Conservation (phyloP, 345 rosid species). For the Salix udensis region DNA sequence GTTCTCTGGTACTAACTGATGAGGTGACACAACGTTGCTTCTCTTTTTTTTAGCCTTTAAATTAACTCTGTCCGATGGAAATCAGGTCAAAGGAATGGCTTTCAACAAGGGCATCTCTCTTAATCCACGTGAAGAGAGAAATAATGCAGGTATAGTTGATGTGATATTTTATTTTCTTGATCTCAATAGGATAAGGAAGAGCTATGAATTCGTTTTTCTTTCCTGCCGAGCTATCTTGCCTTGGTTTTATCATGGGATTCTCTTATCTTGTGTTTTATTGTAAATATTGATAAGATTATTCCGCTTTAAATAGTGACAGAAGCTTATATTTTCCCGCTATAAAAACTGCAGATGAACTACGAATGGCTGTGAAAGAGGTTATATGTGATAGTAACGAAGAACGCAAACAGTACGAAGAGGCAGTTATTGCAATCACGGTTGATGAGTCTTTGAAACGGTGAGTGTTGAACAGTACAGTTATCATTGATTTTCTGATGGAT, state of each 20-base stretch:
- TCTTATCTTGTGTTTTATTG: not conserved
- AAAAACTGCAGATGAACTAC: slow-evolving; percentile 55
- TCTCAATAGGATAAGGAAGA: not conserved
- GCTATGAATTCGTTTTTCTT: not conserved
- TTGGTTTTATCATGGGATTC: not conserved
- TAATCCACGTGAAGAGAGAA: slow-evolving; percentile 58
- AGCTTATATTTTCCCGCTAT: slow-evolving; percentile 1
- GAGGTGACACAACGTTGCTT: not conserved
- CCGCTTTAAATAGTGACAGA: slow-evolving; percentile 1
- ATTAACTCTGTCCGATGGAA: slow-evolving; percentile 4
- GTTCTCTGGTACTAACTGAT: slow-evolving; percentile 60
- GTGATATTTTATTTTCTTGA: no score
- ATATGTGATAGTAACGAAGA: slow-evolving; percentile 61
- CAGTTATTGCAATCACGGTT: slow-evolving; percentile 68
- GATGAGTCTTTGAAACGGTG: slow-evolving; percentile 82
- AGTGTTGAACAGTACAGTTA: not conserved
- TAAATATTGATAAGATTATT: not conserved
- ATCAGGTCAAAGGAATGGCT: slow-evolving; percentile 95
- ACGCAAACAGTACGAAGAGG: slow-evolving; percentile 65
- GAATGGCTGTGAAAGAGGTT: slow-evolving; percentile 85
- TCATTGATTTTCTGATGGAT: not conserved
- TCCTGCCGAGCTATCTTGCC: no score
- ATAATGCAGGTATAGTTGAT: slow-evolving; percentile 59
- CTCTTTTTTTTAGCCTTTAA: not conserved
- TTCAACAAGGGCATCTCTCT: slow-evolving; percentile 66